A percentile compares a stretch with the other conserved stretches of the same genome.
phyloP scores from a whole-genome alignment of 2,329 filamentous ascomycete genomes.

The Fusarium humuli region DNA sequence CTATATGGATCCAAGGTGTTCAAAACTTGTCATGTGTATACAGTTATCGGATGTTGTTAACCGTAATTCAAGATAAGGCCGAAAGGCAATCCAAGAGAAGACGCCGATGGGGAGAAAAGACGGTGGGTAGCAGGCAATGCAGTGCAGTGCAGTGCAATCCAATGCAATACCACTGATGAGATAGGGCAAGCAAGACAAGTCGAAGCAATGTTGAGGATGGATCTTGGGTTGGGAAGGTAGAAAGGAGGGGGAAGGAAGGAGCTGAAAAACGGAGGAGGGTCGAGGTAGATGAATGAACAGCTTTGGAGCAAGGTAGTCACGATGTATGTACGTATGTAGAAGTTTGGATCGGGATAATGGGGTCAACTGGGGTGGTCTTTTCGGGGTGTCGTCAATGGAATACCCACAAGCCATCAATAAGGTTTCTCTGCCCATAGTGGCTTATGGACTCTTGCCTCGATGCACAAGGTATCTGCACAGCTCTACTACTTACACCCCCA shows the following conservation, averaged over 20 bases:
- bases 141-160: not conserved
- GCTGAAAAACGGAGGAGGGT: conserved; percentile 31
- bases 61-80: not conserved
- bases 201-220: not conserved
- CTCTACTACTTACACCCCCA: not conserved
- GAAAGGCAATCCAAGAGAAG: not conserved
- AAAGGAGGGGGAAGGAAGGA: conserved; percentile 12
- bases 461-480: conserved; percentile 19
- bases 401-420: conserved; percentile 44
- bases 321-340: conserved; percentile 36
- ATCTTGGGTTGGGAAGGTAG: conserved; percentile 16
- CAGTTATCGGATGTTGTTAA: not conserved
- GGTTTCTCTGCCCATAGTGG: conserved; percentile 43
- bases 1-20: not conserved
- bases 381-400: conserved; percentile 43
- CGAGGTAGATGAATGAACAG: conserved; percentile 38
- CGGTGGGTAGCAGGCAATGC: not conserved
- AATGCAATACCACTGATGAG: not conserved
- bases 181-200: conserved; percentile 4
- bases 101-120: not conserved
- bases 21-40: conserved; percentile 25
- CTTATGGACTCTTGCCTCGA: conserved; percentile 43
- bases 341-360: conserved; percentile 40
- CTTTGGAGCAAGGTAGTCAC: conserved; percentile 28
- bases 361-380: conserved; percentile 30